Base-by-base conservation (phyloP, 2,329 filamentous ascomycete species). In the Ascosphaera apis region DNA sequence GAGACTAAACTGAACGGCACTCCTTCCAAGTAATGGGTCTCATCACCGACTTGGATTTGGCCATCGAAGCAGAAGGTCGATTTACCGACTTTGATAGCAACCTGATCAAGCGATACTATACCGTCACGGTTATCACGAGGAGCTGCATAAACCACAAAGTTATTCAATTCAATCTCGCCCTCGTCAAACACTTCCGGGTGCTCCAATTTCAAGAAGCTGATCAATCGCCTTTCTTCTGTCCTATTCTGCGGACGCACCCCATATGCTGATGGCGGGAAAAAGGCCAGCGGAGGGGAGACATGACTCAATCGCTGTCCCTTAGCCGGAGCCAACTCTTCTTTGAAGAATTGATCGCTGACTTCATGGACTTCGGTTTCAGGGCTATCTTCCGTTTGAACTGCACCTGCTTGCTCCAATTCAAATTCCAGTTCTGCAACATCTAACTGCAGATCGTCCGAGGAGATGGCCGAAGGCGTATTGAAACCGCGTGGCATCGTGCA, bases 1-100 rank as follows among this genome's bases (percentile, higher is more conserved):
- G 75, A 72, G 1, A 77, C 53, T 1, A 63, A 56, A 0, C 53
- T 46, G 33, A 86, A 76, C 0, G 60, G 55, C 0, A 79, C 56
- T 0, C 49, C 53, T 33, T 66, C 52, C 0, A 86, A 60, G 38
- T 66, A 78, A 5, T 41, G 40, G 27, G 43, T 3, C 36, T 48
- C 15, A 21, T 38, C 1, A 52, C 37, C 44, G 0, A 63, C 64
- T 6, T 57, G 63, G 0, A 83, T 48, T 0, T 66, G 47, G 0
- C 76, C 76, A 42, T 79, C 69, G 27, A 80, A 69, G 33, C 57
- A 67, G 36, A 70, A 61, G 3, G 41, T 45, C 12, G 47, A 49
- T 28, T 51, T 53, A 0, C 48, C 55, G 0, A 44, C 49, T 12
- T 49, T 52, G 1, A 55, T 58, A 2, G 60, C 52, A 0, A 76